Percentiles rank a stretch among this genome's conserved stretches.
Conservation (phyloP, 2,329 filamentous ascomycete genomes). For the Biscogniauxia mediterranea region DNA sequence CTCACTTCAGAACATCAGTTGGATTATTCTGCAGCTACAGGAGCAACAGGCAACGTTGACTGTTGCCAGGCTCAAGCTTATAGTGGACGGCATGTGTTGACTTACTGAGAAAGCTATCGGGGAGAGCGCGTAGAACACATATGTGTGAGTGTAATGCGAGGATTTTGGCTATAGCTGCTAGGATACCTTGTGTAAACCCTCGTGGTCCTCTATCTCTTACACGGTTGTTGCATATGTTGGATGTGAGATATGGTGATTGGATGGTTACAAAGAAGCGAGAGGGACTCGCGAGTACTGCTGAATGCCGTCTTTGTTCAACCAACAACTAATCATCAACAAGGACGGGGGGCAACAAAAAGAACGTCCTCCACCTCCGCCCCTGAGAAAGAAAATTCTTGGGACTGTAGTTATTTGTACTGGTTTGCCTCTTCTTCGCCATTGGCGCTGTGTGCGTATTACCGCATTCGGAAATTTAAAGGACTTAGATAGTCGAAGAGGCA, state of each 20-base stretch:
- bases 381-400: constrained; percentile 27
- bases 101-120: neutral
- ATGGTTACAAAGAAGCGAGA: constrained; percentile 11
- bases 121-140: neutral
- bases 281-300: constrained; percentile 16
- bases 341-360: constrained; percentile 21
- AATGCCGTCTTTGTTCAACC: constrained; percentile 27
- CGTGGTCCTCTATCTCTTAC: neutral
- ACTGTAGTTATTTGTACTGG: constrained; percentile 31
- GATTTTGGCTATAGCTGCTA: constrained; percentile 1
- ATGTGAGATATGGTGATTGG: constrained; percentile 4
- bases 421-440: constrained; percentile 25
- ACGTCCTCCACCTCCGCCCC: constrained; percentile 15
- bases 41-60: constrained; percentile 8
- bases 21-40: constrained; percentile 11
- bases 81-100: neutral
- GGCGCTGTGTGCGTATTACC: constrained; percentile 24
- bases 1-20: constrained; percentile 12
- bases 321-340: constrained; percentile 17
- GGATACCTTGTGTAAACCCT: neutral
- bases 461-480: constrained; percentile 30
- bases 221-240: neutral
- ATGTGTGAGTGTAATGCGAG: constrained; percentile 1
- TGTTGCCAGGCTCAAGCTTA: constrained; percentile 5
- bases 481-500: constrained; percentile 5